Conservation (phyloP, 1,139 yeast genomes). For the Magnusiomyces starmeri region DNA sequence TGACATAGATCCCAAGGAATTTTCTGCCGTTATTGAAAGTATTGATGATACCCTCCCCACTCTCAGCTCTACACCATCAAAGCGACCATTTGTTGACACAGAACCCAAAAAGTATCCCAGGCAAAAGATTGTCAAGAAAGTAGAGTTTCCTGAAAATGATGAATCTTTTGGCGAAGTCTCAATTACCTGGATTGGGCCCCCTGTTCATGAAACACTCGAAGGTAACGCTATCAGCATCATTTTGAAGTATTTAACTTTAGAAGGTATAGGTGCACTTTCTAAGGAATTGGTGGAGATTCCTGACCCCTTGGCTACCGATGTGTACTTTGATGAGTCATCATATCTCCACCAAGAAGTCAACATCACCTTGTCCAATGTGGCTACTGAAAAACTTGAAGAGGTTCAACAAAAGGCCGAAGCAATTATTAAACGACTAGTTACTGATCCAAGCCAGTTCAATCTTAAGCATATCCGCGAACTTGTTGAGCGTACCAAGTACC, state of each 20-base stretch:
- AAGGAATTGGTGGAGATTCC: constrained; percentile 71
- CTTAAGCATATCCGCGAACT: constrained; percentile 58
- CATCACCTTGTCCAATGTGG: constrained; percentile 65
- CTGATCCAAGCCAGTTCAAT: constrained; percentile 48
- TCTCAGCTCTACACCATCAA: constrained; percentile 33
- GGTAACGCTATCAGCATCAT: constrained; percentile 66
- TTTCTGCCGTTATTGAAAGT: constrained; percentile 50
- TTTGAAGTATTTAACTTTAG: constrained; percentile 67
- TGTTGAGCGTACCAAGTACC: constrained; percentile 56
- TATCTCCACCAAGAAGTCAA: constrained; percentile 53
- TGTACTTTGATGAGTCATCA: constrained; percentile 44
- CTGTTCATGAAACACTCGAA: constrained; percentile 43
- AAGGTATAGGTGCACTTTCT: constrained; percentile 53
- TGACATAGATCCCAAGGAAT: constrained; percentile 65
- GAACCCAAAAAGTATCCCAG: constrained; percentile 38
- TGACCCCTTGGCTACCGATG: constrained; percentile 72
- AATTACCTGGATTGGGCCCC: constrained; percentile 81
- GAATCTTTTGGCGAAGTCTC: constrained; percentile 74
- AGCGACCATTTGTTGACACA: constrained; percentile 80
- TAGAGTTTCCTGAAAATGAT: constrained; percentile 84
- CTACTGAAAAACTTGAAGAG: constrained; percentile 51
- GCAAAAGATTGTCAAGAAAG: constrained; percentile 39
- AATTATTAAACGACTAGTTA: constrained; percentile 44
- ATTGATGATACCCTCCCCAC: constrained; percentile 56
- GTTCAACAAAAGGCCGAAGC: constrained; percentile 48